Evolutionary conservation across 352 stramenopile species (phyloP).

Genomic region (Globisporangium solare): DNA sequence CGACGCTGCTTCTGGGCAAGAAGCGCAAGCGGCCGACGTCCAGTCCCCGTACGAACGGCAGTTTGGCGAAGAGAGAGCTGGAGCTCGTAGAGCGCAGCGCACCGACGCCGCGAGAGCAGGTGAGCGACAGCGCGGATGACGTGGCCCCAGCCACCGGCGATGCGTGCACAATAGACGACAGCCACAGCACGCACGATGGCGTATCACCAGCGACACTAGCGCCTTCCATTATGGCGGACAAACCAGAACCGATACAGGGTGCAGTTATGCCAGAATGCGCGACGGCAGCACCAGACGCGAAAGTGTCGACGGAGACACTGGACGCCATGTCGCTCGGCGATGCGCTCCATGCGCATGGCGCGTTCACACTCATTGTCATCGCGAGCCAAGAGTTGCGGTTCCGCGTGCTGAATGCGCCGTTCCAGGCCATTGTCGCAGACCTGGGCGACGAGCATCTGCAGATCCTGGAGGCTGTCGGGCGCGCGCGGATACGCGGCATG

Average conservation of each 20-base stretch:
- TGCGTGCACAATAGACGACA: slow-evolving; percentile 1
- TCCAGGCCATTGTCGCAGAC: slow-evolving; percentile 56
- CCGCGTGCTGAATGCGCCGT: slow-evolving; percentile 63
- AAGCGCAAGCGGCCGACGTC: slow-evolving; percentile 48
- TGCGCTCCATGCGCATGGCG: not conserved
- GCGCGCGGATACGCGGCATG: slow-evolving; percentile 39
- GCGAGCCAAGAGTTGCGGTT: slow-evolving; percentile 64
- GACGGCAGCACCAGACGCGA: not conserved
- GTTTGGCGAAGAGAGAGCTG: not conserved
- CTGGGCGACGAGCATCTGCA: slow-evolving; percentile 53
- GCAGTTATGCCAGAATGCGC: not conserved
- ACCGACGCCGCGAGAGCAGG: not conserved
- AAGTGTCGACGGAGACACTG: slow-evolving; percentile 1
- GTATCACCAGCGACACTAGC: too few species aligned
- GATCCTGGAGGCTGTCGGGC: slow-evolving; percentile 64
- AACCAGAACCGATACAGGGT: not conserved
- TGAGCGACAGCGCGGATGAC: not conserved
- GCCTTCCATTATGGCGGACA: not conserved
- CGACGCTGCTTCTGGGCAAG: slow-evolving; percentile 20
- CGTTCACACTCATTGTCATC: slow-evolving; percentile 25
- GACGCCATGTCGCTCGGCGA: slow-evolving; percentile 7
- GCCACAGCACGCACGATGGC: slow-evolving; percentile 1
- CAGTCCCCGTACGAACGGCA: not conserved
- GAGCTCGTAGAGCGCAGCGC: not conserved
- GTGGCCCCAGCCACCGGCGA: too few species aligned